Percentiles rank a stretch among this genome's conserved stretches.
Evolutionary conservation across 2,329 filamentous ascomycete genomes (phyloP).

Genomic region (Arthrobotrys pseudoclavata): DNA sequence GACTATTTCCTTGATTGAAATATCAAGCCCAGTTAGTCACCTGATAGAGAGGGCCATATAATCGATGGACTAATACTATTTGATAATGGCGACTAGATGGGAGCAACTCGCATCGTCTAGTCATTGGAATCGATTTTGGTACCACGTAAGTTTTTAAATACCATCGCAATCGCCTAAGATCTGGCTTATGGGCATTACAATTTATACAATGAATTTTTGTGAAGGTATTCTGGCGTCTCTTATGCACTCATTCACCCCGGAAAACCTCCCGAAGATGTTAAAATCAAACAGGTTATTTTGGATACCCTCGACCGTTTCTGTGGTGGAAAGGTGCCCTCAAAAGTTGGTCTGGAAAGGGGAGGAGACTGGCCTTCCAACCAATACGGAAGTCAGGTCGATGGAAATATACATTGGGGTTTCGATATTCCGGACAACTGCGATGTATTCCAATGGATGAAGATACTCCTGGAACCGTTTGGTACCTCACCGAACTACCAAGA

Average conservation of each 20-base stretch:
- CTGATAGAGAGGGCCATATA: too few relatives aligned
- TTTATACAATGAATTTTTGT: not conserved
- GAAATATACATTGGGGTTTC: not conserved
- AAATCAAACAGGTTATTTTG: not conserved
- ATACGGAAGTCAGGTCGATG: too few relatives aligned
- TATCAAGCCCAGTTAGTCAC: too few relatives aligned
- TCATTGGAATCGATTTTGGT: not conserved
- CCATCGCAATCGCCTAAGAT: not conserved
- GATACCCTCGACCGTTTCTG: not conserved
- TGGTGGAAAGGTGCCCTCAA: not conserved
- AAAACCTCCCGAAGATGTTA: not conserved
- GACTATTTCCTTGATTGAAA: too few relatives aligned
- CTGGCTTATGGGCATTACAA: too few relatives aligned
- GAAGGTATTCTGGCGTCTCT: not conserved
- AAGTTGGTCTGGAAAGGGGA: not conserved
- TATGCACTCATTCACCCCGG: not conserved
- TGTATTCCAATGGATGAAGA: not conserved
- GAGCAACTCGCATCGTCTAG: not conserved
- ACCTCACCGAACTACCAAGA: not conserved
- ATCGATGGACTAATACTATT: too few relatives aligned
- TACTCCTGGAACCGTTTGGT: not conserved
- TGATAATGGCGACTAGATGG: too few relatives aligned
- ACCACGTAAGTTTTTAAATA: not conserved
- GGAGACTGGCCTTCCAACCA: too few relatives aligned
- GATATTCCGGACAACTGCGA: not conserved